A percentile compares a stretch with the other conserved stretches of the same genome.
Conservation (phyloP, 441 rosid genomes). For the Gossypium lobatum region DNA sequence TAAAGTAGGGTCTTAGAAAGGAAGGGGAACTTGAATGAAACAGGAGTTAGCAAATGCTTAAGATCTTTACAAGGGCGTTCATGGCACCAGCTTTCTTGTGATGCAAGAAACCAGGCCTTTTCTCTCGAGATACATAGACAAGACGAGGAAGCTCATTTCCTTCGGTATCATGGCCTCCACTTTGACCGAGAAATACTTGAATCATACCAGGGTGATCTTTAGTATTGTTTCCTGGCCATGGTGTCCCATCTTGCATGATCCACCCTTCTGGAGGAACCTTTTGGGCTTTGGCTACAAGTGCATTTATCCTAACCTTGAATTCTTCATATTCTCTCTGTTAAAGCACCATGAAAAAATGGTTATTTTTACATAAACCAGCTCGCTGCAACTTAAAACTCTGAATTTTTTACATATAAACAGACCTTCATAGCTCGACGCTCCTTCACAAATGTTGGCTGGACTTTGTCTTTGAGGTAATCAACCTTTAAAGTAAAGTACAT, state of each 20-base stretch:
- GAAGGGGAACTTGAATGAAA: not conserved
- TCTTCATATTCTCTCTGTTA: constrained; percentile 90
- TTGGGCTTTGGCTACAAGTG: constrained; percentile 77
- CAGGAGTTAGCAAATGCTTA: not conserved
- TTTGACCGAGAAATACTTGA: constrained; percentile 74
- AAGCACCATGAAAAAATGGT: constrained; percentile 3
- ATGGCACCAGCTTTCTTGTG: constrained; percentile 84
- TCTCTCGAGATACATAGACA: constrained; percentile 82
- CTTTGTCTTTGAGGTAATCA: constrained; percentile 93
- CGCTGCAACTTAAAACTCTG: not conserved
- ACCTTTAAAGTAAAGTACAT: constrained; percentile 70
- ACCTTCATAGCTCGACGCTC: constrained; percentile 98
- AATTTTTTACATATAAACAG: constrained; percentile 2
- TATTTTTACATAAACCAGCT: constrained; percentile 5
- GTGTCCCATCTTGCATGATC: constrained; percentile 97
- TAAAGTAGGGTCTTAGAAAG: not conserved
- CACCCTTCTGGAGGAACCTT: constrained; percentile 83
- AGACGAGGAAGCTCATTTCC: constrained; percentile 68
- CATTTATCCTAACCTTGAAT: constrained; percentile 82
- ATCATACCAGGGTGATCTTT: constrained; percentile 96
- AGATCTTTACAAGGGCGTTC: constrained; percentile 53
- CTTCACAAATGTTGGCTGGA: constrained; percentile 86
- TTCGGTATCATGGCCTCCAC: constrained; percentile 63
- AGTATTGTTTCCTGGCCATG: constrained; percentile 98
- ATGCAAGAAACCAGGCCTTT: constrained; percentile 64